Conservation (phyloP, 1,284 basidiomycete genomes). For the Sanghuangporus weigelae region DNA sequence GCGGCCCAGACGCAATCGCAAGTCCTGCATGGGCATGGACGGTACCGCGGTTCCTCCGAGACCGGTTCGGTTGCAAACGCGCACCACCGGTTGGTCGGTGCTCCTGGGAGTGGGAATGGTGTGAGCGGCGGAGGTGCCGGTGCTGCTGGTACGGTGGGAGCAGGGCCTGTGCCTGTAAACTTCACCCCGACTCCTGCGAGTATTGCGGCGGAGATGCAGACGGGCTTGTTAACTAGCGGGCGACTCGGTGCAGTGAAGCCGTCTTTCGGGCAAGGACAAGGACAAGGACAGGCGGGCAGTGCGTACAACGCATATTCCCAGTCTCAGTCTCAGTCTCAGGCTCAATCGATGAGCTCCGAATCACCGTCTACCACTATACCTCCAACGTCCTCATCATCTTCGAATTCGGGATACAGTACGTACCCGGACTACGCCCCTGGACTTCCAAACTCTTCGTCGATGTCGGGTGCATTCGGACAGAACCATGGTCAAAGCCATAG, state of each 20-base stretch:
- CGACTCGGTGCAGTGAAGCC: background rate
- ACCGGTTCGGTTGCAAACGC: background rate
- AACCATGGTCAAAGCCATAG: background rate
- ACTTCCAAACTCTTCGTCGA: too few species aligned
- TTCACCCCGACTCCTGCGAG: slow-evolving; percentile 16
- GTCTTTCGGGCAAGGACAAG: background rate
- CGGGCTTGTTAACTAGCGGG: background rate
- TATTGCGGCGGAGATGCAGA: slow-evolving; percentile 14
- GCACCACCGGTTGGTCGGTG: background rate
- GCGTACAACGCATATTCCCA: background rate
- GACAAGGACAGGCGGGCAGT: background rate
- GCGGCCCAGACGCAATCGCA: background rate
- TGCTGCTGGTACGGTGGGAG: background rate
- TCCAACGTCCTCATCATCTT: background rate
- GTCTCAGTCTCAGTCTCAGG: background rate
- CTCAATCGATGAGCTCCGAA: background rate
- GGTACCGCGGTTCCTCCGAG: background rate
- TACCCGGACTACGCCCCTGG: background rate
- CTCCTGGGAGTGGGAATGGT: background rate
- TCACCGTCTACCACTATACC: background rate
- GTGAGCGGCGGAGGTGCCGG: background rate
- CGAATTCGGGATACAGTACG: background rate
- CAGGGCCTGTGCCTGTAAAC: background rate
- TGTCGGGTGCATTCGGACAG: background rate
- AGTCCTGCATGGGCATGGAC: background rate